Evolutionary conservation across 345 rosid genomes (phyloP).

Genomic region (Garcia nutans): DNA sequence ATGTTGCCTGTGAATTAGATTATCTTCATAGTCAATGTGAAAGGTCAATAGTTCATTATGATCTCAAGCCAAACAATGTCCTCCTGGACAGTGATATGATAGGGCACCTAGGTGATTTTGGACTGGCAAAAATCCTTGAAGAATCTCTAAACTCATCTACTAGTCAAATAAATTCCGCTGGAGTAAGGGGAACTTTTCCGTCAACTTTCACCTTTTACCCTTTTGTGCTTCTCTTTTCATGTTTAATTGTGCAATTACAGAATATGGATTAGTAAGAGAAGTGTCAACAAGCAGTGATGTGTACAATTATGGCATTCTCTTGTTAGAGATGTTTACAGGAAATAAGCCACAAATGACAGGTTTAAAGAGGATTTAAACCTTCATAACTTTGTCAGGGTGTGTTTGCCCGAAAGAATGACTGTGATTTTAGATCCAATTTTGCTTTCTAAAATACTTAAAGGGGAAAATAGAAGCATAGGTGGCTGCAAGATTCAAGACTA

Average conservation of each 20-base stretch:
- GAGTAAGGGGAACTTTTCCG: slow-evolving; percentile 4
- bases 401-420: neutral
- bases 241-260: neutral
- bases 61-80: slow-evolving; percentile 23
- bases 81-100: slow-evolving; percentile 9
- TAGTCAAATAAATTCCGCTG: neutral
- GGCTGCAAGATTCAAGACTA: neutral
- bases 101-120: slow-evolving; percentile 19
- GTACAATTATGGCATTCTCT: neutral
- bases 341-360: neutral
- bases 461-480: too few relatives aligned
- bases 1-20: slow-evolving; percentile 14
- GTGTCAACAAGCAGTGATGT: neutral
- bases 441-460: slow-evolving; percentile 3
- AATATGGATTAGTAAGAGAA: neutral
- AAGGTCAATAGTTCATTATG: slow-evolving; percentile 9
- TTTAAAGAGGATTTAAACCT: neutral
- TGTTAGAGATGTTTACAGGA: neutral
- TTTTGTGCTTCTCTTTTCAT: neutral
- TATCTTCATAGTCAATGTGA: slow-evolving; percentile 11
- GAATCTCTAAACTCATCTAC: neutral
- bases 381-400: neutral
- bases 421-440: slow-evolving; percentile 9
- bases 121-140: slow-evolving; percentile 12
- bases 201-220: neutral